Base-by-base conservation (phyloP, 768 basidiomycete species). In the Leucocoprinus leucothites region DNA sequence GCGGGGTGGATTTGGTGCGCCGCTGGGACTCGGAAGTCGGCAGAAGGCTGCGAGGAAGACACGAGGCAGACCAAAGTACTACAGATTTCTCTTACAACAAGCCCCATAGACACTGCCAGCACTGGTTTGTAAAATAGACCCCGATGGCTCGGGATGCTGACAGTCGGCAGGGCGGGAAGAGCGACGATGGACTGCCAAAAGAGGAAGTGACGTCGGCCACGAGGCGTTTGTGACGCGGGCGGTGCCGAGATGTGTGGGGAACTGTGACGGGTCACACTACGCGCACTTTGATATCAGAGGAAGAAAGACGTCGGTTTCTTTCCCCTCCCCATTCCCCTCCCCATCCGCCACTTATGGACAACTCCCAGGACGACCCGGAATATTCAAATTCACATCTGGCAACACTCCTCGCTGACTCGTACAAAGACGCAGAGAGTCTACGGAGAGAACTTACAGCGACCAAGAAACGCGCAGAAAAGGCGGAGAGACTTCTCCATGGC, bases 401-500 rank as follows among this genome's bases (percentile, higher is more conserved):
- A 13, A 60, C 71, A 6, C 75, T 87, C 46, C 82, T 88, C 63
- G 64, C 79, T 3, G 70, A 76, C 35, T 74, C 80, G 44, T 81
- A 81, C 61, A 71, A 71, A 60, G 84, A 87, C 43, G 64, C 69
- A 34, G 85, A 87, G 9, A 11, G 50, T 19, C 75, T 87, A 45
- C 72, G 75, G 18, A 72, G 71, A 34, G 82, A 87, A 55, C 79
- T 87, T 58, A 56, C 63, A 1, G 16, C 59, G 0, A 57, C 69
- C 0, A 65, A 67, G 28, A 76, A 74, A 51, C 76, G 83, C 43
- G 79, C 80, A 0, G 84, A 85, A 41, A 75, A 79, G 58, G 74
- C 79, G 0, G 86, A 87, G 48, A 72, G 79, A 1, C 68, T 73
- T 42, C 44, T 53, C 31, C 5, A 36, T 24, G 16, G 8, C 18